Evolutionary conservation across 495 filamentous ascomycete genomes (phyloP).

Genomic region (Talaromyces trachyspermus): DNA sequence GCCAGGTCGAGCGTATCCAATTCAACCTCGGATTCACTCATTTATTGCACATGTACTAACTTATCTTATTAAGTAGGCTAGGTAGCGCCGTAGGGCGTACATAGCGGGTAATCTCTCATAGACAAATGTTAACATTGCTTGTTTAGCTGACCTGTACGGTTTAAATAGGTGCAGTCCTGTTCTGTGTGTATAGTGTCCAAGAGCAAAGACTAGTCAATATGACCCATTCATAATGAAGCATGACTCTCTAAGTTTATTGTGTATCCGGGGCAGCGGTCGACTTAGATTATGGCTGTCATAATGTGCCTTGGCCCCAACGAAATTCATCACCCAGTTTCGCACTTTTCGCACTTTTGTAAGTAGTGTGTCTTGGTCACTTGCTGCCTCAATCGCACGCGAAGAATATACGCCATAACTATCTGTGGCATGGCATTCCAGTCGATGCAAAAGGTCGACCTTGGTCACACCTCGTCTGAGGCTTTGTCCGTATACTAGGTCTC

Average conservation of each 20-base stretch:
- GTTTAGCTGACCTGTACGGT: too few relatives aligned
- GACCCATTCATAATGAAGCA: not conserved
- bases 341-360: slow-evolving; percentile 59
- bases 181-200: too few relatives aligned
- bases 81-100: too few relatives aligned
- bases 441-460: slow-evolving; percentile 60
- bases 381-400: slow-evolving; percentile 14
- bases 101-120: too few relatives aligned
- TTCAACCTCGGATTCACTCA: too few relatives aligned
- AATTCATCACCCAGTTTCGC: slow-evolving; percentile 64
- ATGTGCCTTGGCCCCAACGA: slow-evolving; percentile 50
- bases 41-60: too few relatives aligned
- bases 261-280: slow-evolving; percentile 43
- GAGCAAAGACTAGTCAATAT: not conserved
- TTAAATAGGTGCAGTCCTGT: too few relatives aligned
- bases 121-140: too few relatives aligned
- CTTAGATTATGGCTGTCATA: slow-evolving; percentile 22
- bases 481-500: slow-evolving; percentile 68
- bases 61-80: too few relatives aligned
- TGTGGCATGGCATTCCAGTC: slow-evolving; percentile 30
- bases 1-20: too few relatives aligned
- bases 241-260: slow-evolving; percentile 17
- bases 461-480: slow-evolving; percentile 64
- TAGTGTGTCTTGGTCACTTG: slow-evolving; percentile 38
- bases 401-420: slow-evolving; percentile 33